These are phyloP conservation scores for Spirogloea muscicola DNA, from an alignment of 139 green algal genomes.

Conservation along the genomic window DNA sequence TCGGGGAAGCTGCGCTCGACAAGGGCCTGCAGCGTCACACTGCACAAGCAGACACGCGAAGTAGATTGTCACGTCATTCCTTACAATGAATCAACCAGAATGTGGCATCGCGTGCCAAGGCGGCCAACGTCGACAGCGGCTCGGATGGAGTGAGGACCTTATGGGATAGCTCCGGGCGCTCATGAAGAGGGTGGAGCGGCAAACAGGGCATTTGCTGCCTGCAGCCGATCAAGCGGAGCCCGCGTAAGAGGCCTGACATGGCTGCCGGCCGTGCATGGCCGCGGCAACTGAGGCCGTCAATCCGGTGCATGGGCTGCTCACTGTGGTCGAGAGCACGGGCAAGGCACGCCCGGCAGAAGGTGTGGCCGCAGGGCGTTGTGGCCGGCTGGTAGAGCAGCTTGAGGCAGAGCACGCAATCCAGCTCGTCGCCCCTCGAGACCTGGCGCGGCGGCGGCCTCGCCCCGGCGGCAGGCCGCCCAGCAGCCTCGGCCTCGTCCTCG, in stretches of 20 bases:
- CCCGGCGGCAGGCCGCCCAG: not conserved
- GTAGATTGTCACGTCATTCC: too few species aligned
- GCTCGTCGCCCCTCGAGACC: conserved; percentile 59
- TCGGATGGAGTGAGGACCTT: too few species aligned
- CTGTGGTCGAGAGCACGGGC: conserved; percentile 69
- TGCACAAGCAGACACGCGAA: too few species aligned
- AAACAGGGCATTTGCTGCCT: conserved; percentile 60
- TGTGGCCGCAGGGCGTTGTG: conserved; percentile 76
- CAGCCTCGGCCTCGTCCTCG: not conserved
- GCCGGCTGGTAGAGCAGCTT: conserved; percentile 85
- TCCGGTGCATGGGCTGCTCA: not conserved
- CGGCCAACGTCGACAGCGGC: too few species aligned
- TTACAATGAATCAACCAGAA: too few species aligned
- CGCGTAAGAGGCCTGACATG: too few species aligned
- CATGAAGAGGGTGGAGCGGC: conserved; percentile 62
- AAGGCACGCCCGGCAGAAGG: conserved; percentile 61
- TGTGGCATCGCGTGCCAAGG: too few species aligned
- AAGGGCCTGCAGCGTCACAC: conserved; percentile 65
- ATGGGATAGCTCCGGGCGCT: conserved; percentile 7
- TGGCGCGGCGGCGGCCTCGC: not conserved
- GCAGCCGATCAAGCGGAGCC: too few species aligned
- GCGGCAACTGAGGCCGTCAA: too few species aligned
- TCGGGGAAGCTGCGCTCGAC: conserved; percentile 63
- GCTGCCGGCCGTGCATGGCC: too few species aligned
- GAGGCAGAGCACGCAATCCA: conserved; percentile 81